Percentiles rank a stretch among this genome's conserved stretches.
These are phyloP conservation scores for Macrolepiota albuminosa DNA, from an alignment of 768 basidiomycete genomes.

Conservation along the genomic window DNA sequence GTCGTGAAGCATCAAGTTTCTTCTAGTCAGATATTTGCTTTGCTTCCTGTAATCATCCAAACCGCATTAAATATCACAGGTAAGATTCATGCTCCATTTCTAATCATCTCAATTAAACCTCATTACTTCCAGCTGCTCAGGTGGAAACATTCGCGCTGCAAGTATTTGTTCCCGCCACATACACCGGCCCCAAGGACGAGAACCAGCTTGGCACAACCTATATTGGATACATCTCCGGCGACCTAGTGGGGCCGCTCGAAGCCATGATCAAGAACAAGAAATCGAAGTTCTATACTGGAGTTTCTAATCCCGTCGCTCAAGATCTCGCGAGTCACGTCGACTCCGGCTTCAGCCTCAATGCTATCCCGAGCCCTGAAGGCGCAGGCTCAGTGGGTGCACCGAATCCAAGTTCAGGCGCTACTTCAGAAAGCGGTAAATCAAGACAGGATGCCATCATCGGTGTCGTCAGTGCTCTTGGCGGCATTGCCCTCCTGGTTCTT, in stretches of 20 bases:
- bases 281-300: constrained; percentile 63
- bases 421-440: constrained; percentile 34
- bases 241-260: constrained; percentile 54
- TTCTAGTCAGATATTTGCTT: constrained; percentile 74
- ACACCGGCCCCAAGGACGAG: constrained; percentile 43
- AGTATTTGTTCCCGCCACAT: constrained; percentile 62
- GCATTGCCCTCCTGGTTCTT: constrained; percentile 67
- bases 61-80: constrained; percentile 28
- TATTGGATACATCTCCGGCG: constrained; percentile 61
- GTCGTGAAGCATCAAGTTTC: constrained; percentile 55
- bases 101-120: not conserved
- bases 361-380: constrained; percentile 34
- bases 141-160: constrained; percentile 52
- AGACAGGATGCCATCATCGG: constrained; percentile 89
- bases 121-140: constrained; percentile 22
- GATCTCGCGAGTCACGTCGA: constrained; percentile 67
- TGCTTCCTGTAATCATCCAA: constrained; percentile 44
- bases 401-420: constrained; percentile 20
- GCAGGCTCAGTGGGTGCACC: constrained; percentile 16
- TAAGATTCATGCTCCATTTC: constrained; percentile 17
- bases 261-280: constrained; percentile 55
- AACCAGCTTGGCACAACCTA: constrained; percentile 60
- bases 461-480: constrained; percentile 80
- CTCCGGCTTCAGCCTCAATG: constrained; percentile 55
- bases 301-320: constrained; percentile 37